Conservation (phyloP, 2,329 filamentous ascomycete species). For the Beauveria varroae region DNA sequence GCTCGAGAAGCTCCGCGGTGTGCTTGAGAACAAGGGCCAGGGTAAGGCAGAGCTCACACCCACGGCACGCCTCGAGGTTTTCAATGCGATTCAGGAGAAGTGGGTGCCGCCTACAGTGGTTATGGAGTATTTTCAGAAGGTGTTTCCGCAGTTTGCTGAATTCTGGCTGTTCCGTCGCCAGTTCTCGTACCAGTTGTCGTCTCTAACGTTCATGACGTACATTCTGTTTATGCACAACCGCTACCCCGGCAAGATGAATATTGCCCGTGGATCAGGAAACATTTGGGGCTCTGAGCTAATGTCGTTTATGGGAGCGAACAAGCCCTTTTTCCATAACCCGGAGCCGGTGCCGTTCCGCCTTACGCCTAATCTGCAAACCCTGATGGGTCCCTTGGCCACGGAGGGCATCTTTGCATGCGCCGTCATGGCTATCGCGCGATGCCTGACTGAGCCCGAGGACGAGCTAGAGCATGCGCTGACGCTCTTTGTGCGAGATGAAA, state of each 20-base stretch:
- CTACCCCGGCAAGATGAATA: conserved; percentile 91
- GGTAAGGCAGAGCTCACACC: conserved; percentile 62
- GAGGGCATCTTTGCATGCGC: conserved; percentile 95
- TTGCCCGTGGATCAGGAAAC: conserved; percentile 79
- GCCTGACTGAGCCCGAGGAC: conserved; percentile 78
- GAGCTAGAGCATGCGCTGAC: conserved; percentile 94
- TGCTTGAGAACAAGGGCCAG: conserved; percentile 60
- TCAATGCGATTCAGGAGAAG: conserved; percentile 87
- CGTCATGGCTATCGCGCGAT: conserved; percentile 93
- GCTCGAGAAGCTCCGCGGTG: conserved; percentile 82
- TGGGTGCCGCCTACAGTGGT: conserved; percentile 79
- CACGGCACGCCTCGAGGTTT: conserved; percentile 79
- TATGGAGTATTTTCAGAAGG: conserved; percentile 81
- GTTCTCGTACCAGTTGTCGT: conserved; percentile 91
- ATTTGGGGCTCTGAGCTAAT: conserved; percentile 96
- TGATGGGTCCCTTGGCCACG: conserved; percentile 92
- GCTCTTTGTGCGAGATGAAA: conserved; percentile 94
- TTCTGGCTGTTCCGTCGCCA: conserved; percentile 99
- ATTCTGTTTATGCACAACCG: conserved; percentile 95
- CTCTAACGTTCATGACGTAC: conserved; percentile 97
- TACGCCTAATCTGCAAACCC: conserved; percentile 88
- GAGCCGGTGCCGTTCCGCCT: conserved; percentile 96
- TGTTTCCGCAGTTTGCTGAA: conserved; percentile 82
- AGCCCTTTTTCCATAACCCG: conserved; percentile 88
- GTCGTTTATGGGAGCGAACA: conserved; percentile 74